phyloP scores from a whole-genome alignment of 73 alveolate genomes.

The Stentor coeruleus region DNA sequence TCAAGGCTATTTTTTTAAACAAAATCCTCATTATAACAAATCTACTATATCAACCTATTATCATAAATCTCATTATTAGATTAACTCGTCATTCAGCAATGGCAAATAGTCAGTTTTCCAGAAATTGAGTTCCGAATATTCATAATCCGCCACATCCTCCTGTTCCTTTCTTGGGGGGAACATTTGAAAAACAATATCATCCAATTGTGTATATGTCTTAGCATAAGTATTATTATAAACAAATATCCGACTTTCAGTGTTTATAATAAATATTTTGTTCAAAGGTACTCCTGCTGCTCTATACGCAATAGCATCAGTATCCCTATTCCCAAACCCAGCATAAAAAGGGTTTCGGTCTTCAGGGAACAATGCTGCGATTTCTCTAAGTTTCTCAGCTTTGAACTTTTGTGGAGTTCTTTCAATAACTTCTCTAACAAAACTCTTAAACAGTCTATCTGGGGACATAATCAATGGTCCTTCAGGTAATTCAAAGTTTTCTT shows the following conservation, averaged over 20 bases:
- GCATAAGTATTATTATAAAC: neutral
- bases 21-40: too few relatives aligned
- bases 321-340: constrained; percentile 51
- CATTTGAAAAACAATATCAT: neutral
- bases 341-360: constrained; percentile 22
- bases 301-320: constrained; percentile 74
- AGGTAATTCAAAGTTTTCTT: constrained; percentile 32
- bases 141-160: constrained; percentile 2
- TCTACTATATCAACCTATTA: too few relatives aligned
- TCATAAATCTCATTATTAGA: neutral
- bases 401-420: constrained; percentile 17
- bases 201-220: neutral
- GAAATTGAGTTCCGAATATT: neutral
- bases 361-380: constrained; percentile 15
- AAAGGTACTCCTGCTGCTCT: constrained; percentile 47
- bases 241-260: constrained; percentile 22
- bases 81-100: neutral
- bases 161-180: neutral
- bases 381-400: constrained; percentile 21
- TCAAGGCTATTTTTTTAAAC: too few relatives aligned
- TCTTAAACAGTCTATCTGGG: constrained; percentile 14
- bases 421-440: constrained; percentile 18
- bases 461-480: constrained; percentile 28
- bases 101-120: constrained; percentile 17
- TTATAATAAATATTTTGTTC: constrained; percentile 49